Conservation (phyloP, 305 asterid genomes). For the Fraxinus floribunda region DNA sequence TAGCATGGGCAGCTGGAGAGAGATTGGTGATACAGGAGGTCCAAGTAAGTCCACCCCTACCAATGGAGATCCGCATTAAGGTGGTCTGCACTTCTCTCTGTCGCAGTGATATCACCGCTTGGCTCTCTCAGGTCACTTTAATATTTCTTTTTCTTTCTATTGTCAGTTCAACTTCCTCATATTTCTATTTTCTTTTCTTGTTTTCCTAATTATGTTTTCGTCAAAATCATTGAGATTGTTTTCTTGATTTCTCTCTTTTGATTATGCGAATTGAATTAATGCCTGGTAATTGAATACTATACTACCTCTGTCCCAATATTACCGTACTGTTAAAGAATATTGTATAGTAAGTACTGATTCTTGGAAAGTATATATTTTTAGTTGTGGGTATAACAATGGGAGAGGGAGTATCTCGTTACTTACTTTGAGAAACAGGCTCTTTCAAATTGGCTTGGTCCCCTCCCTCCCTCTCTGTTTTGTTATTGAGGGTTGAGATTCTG, state of each 20-base stretch:
- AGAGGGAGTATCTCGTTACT: background rate
- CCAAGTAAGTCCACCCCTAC: constrained; percentile 76
- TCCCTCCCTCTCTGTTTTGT: background rate
- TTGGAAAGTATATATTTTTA: background rate
- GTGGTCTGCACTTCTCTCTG: constrained; percentile 82
- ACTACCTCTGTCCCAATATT: background rate
- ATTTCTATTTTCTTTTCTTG: background rate
- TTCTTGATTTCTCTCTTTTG: background rate
- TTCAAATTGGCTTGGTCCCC: background rate
- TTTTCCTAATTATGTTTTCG: background rate
- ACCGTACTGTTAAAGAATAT: background rate
- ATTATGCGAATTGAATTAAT: background rate
- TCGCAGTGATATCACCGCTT: constrained; percentile 84
- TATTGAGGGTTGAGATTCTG: background rate
- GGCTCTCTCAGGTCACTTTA: constrained; percentile 68
- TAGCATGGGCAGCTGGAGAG: constrained; percentile 83
- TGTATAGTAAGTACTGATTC: background rate
- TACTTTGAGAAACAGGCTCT: background rate
- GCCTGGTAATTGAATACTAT: background rate
- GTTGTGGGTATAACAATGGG: background rate
- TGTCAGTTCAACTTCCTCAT: background rate
- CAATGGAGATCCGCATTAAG: constrained; percentile 86
- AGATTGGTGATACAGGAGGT: constrained; percentile 77
- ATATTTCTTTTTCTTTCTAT: background rate
- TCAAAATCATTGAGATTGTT: background rate